These are phyloP conservation scores for Biscogniauxia marginata DNA, from an alignment of 2,329 filamentous ascomycete genomes.

Conservation along the genomic window DNA sequence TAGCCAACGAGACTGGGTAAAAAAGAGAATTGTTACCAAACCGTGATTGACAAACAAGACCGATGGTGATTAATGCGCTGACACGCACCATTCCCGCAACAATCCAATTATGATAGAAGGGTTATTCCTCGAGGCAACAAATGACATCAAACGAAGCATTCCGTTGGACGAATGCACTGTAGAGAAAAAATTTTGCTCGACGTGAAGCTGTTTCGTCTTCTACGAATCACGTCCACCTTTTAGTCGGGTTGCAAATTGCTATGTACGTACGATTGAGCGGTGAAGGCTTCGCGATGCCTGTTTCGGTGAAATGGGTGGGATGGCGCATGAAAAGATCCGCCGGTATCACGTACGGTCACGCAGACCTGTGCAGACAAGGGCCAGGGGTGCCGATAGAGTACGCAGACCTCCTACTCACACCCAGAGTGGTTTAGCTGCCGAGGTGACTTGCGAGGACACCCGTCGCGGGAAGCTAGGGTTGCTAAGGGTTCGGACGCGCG, in stretches of 20 bases:
- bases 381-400: slow-evolving; percentile 19
- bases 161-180: not conserved
- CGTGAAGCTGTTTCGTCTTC: slow-evolving; percentile 3
- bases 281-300: slow-evolving; percentile 28
- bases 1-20: not conserved
- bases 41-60: not conserved
- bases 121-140: not conserved
- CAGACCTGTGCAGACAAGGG: slow-evolving; percentile 10
- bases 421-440: not conserved
- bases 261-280: slow-evolving; percentile 23
- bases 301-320: slow-evolving; percentile 26
- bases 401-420: not conserved
- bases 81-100: not conserved
- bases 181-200: not conserved
- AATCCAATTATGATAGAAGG: not conserved
- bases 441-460: slow-evolving; percentile 13
- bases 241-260: slow-evolving; percentile 14
- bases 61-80: not conserved
- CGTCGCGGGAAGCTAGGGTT: slow-evolving; percentile 20
- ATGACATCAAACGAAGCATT: not conserved
- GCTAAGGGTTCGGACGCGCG: slow-evolving; percentile 3
- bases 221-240: slow-evolving; percentile 20
- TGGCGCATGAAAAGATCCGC: slow-evolving; percentile 25
- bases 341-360: slow-evolving; percentile 21
- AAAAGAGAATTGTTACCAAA: not conserved